Percentiles rank a stretch among this genome's conserved stretches.
Evolutionary conservation across 2,329 filamentous ascomycete species (phyloP).

Genomic region (Nemania sp.): DNA sequence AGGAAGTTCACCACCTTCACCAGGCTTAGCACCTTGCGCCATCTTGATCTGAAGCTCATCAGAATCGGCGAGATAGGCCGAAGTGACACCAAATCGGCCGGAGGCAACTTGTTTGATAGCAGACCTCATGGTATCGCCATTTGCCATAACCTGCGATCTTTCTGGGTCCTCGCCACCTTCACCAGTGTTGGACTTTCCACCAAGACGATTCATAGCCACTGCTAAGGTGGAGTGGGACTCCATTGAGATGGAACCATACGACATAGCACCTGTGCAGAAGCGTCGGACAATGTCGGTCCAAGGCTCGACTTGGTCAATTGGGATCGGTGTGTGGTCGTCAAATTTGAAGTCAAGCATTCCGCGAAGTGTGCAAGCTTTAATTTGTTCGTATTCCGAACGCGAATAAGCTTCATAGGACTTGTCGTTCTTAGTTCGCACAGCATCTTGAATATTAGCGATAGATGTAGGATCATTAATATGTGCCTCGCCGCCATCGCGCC

Average conservation of each 20-base stretch:
- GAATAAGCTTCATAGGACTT: conserved; percentile 98
- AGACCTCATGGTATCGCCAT: conserved; percentile 95
- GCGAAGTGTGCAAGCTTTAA: conserved; percentile 93
- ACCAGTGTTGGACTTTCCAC: conserved; percentile 96
- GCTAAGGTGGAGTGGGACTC: conserved; percentile 95
- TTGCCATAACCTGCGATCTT: conserved; percentile 82
- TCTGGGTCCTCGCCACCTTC: conserved; percentile 96
- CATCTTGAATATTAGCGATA: conserved; percentile 96
- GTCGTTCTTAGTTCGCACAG: conserved; percentile 95
- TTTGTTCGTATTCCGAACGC: conserved; percentile 88
- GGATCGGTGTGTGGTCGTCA: conserved; percentile 80
- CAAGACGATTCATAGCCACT: conserved; percentile 94
- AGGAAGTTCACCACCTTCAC: conserved; percentile 94
- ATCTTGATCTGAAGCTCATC: conserved; percentile 99
- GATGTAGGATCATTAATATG: conserved; percentile 94
- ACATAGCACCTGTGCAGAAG: conserved; percentile 98
- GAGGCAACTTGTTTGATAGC: conserved; percentile 98
- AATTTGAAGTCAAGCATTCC: conserved; percentile 97
- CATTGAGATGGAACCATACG: conserved; percentile 98
- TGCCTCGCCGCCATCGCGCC: conserved; percentile 93
- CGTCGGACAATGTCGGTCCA: conserved; percentile 98
- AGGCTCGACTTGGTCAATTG: conserved; percentile 95
- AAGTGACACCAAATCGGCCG: conserved; percentile 94
- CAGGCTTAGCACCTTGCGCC: conserved; percentile 97
- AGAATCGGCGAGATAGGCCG: conserved; percentile 90